phyloP scores from a whole-genome alignment of 768 basidiomycete species.

The Amanita thiersii region DNA sequence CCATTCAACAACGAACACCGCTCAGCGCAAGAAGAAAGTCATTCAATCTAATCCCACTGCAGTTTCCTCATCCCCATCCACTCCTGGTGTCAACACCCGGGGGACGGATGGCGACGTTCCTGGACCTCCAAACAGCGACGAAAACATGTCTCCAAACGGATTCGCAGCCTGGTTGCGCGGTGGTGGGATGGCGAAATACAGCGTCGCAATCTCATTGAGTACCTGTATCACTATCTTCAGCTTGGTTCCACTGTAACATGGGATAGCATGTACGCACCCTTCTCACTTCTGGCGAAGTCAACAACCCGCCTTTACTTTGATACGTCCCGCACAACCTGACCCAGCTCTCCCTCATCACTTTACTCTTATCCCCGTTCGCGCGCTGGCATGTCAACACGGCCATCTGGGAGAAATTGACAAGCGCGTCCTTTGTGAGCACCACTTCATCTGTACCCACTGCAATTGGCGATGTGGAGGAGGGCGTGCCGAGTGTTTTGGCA shows the following conservation, averaged over 20 bases:
- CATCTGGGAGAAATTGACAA: conserved; percentile 87
- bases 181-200: conserved; percentile 86
- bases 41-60: conserved; percentile 41
- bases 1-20: too few species aligned
- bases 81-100: conserved; percentile 41
- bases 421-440: conserved; percentile 61
- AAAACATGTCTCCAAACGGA: conserved; percentile 84
- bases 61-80: conserved; percentile 18
- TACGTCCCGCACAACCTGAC: conserved; percentile 79
- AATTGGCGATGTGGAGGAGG: conserved; percentile 36
- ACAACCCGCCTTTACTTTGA: conserved; percentile 57
- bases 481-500: conserved; percentile 34
- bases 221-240: conserved; percentile 30
- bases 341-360: conserved; percentile 75
- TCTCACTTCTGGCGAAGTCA: conserved; percentile 55
- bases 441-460: conserved; percentile 53
- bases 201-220: conserved; percentile 56
- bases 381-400: conserved; percentile 86
- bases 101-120: conserved; percentile 28
- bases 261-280: conserved; percentile 34
- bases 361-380: conserved; percentile 72
- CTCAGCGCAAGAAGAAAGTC: too few species aligned
- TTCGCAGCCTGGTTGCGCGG: conserved; percentile 66
- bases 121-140: conserved; percentile 78
- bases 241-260: background rate